phyloP scores from a whole-genome alignment of 106 monocot genomes.

The Allium cepa region DNA sequence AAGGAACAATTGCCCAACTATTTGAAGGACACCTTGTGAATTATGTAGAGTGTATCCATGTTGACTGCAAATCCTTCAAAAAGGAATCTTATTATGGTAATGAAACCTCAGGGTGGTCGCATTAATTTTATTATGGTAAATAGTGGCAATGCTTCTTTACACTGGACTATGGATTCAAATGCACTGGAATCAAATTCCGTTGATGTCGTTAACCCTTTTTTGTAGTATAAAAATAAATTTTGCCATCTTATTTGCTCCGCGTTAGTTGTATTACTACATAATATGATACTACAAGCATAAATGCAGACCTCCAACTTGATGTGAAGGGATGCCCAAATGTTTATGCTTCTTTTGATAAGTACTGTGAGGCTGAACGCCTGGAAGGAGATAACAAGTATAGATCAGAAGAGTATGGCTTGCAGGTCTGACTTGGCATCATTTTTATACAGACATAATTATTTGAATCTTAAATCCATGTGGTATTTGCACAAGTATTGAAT shows the following conservation, averaged over 20 bases:
- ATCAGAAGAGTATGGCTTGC: constrained; percentile 75
- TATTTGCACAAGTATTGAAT: no score
- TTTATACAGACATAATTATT: no score
- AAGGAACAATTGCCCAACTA: constrained; percentile 59
- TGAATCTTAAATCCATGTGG: no score
- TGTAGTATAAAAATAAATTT: constrained; percentile 29
- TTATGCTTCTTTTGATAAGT: no score
- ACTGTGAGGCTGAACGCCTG: no score
- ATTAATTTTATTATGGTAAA: neutral
- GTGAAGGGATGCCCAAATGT: no score
- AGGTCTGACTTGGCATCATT: constrained; percentile 30
- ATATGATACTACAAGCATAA: no score
- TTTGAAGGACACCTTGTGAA: constrained; percentile 84
- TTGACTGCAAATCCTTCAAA: constrained; percentile 61
- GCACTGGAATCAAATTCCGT: no score
- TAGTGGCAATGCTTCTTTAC: neutral
- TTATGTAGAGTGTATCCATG: constrained; percentile 78
- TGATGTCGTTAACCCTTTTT: neutral
- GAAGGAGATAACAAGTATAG: constrained; percentile 36
- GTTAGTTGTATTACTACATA: no score
- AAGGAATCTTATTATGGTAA: constrained; percentile 66
- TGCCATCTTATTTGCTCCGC: no score
- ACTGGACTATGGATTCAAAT: constrained; percentile 17
- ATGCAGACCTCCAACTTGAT: no score
- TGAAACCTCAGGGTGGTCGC: neutral